Conservation (phyloP, 176 grass and related monocot species). For the Typha latifolia region DNA sequence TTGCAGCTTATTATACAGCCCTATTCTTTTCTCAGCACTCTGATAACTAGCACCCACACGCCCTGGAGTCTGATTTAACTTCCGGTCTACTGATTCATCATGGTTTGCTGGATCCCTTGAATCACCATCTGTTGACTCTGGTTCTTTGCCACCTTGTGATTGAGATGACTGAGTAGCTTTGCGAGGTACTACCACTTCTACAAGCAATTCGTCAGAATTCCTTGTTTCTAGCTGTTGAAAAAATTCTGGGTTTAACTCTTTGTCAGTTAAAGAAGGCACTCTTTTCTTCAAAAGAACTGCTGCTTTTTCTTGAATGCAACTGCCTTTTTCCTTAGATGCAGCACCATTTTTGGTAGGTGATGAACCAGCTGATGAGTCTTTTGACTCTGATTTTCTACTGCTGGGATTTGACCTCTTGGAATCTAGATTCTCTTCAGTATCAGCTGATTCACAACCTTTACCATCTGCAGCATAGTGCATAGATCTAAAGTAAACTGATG, state of each 20-base stretch:
- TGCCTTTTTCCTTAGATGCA: constrained; percentile 31
- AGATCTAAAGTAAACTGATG: background rate
- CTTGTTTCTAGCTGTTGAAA: constrained; percentile 93
- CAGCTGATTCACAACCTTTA: constrained; percentile 47
- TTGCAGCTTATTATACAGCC: constrained; percentile 15
- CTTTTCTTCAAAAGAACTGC: constrained; percentile 81
- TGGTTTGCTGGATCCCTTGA: constrained; percentile 36
- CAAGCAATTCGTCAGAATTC: constrained; percentile 52
- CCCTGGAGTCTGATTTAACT: constrained; percentile 37
- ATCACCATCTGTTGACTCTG: constrained; percentile 48
- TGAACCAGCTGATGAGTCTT: constrained; percentile 32
- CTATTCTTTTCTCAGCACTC: constrained; percentile 35
- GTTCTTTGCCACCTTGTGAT: constrained; percentile 39
- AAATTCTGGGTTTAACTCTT: constrained; percentile 83
- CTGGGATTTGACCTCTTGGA: constrained; percentile 20
- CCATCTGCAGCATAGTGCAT: constrained; percentile 34
- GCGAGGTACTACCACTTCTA: constrained; percentile 75
- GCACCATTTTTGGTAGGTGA: constrained; percentile 50
- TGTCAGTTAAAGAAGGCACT: constrained; percentile 53
- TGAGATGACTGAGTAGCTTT: constrained; percentile 41
- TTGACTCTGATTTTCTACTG: constrained; percentile 38
- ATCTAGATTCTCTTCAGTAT: constrained; percentile 48
- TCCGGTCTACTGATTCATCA: constrained; percentile 33
- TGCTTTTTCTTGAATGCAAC: constrained; percentile 70
- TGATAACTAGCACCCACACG: constrained; percentile 35